Evolutionary conservation across 2,329 filamentous ascomycete species (phyloP).

Genomic region (Alternaria triticina): DNA sequence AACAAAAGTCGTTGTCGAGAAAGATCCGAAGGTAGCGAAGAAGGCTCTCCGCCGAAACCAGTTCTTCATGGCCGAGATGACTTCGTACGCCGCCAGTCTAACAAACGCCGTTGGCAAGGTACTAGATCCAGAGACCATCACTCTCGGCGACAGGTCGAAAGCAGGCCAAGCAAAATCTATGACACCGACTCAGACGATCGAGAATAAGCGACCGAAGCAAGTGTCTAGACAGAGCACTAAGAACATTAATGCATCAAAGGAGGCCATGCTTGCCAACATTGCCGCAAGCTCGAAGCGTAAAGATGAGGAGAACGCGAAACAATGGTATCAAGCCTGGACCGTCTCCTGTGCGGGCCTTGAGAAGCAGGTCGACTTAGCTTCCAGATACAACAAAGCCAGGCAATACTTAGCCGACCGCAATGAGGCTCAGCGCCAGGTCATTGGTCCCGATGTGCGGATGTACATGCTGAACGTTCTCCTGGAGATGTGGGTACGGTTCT

Average conservation of each 20-base stretch:
- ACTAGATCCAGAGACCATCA: constrained; percentile 20
- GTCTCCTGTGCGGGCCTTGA: constrained; percentile 55
- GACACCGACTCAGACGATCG: constrained; percentile 13
- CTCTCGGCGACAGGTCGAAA: constrained; percentile 39
- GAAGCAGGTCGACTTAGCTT: constrained; percentile 51
- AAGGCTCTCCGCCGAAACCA: constrained; percentile 24
- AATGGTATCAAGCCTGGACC: constrained; percentile 55
- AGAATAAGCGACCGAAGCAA: constrained; percentile 29
- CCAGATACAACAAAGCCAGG: constrained; percentile 57
- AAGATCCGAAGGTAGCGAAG: constrained; percentile 44
- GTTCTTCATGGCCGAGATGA: constrained; percentile 26
- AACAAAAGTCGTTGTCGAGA: constrained; percentile 31
- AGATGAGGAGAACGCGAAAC: constrained; percentile 50
- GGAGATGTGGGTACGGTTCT: constrained; percentile 54
- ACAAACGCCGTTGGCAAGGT: constrained; percentile 25
- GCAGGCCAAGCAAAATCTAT: constrained; percentile 13
- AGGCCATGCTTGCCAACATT: constrained; percentile 54
- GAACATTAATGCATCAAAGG: constrained; percentile 47
- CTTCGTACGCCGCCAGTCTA: constrained; percentile 20
- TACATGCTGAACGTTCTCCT: constrained; percentile 59
- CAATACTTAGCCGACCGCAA: constrained; percentile 56
- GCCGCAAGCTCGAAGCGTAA: constrained; percentile 52
- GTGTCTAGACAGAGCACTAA: constrained; percentile 34
- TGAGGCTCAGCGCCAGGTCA: constrained; percentile 45
- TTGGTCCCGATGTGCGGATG: constrained; percentile 56